phyloP scores from a whole-genome alignment of 73 alveolate species.

The Paramecium sonneborni region DNA sequence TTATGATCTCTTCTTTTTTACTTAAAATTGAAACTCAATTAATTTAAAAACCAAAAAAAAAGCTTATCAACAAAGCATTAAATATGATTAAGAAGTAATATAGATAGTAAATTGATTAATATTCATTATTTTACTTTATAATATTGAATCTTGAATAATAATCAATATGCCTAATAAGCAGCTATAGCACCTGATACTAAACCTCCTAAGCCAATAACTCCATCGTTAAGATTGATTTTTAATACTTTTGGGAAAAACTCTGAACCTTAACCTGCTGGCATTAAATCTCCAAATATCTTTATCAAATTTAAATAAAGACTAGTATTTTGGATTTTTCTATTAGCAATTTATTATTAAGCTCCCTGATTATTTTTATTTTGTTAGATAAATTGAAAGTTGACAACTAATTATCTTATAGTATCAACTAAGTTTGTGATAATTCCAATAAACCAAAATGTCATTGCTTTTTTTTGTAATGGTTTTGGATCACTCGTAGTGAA shows the following conservation, averaged over 20 bases:
- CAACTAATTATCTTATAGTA: background rate
- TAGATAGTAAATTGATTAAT: too few species aligned
- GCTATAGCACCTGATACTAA: constrained; percentile 73
- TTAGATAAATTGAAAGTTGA: constrained; percentile 44
- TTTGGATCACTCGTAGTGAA: constrained; percentile 76
- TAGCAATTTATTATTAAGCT: constrained; percentile 33
- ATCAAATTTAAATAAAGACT: constrained; percentile 68
- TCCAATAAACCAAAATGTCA: constrained; percentile 76
- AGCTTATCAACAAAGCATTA: too few species aligned
- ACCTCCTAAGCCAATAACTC: constrained; percentile 80
- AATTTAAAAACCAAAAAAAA: too few species aligned
- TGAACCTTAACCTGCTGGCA: constrained; percentile 76
- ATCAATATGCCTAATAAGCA: constrained; percentile 63
- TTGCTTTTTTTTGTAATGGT: constrained; percentile 71
- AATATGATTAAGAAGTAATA: too few species aligned
- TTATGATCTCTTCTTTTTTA: background rate
- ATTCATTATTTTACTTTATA: background rate
- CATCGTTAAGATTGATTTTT: constrained; percentile 80
- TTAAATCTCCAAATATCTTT: constrained; percentile 78
- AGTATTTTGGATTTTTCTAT: constrained; percentile 38
- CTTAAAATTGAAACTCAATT: background rate
- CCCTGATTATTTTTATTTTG: constrained; percentile 36
- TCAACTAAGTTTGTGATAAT: constrained; percentile 41
- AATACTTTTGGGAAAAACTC: constrained; percentile 69
- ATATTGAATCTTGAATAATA: background rate